These are phyloP conservation scores for Stipa capillata DNA, from an alignment of 176 grass and related monocot species.

Conservation along the genomic window DNA sequence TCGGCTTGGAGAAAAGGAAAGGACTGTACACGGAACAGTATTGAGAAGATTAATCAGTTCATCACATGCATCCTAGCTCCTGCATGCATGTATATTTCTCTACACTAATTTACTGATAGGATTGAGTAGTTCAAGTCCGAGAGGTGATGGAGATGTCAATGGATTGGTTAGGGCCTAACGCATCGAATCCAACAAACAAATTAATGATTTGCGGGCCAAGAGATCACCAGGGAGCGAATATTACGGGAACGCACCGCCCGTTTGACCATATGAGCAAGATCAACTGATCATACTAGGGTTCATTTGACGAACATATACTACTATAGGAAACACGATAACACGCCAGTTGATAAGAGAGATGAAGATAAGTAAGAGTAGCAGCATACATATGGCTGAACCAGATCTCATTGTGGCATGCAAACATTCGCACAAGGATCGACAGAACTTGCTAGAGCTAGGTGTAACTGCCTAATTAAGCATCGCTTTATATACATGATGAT, in stretches of 20 bases:
- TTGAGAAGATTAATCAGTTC: too few species aligned
- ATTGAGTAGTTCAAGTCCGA: neutral
- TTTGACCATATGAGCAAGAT: too few species aligned
- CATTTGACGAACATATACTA: too few species aligned
- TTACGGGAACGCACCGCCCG: too few species aligned
- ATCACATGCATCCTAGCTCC: too few species aligned
- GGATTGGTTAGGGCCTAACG: neutral
- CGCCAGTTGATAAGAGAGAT: neutral
- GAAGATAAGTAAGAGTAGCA: too few species aligned
- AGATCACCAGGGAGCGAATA: neutral
- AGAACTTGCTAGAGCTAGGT: neutral
- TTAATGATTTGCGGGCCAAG: neutral
- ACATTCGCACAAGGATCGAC: neutral
- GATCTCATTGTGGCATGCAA: neutral
- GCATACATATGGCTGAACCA: too few species aligned
- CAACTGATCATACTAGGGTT: too few species aligned
- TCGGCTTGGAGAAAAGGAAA: too few species aligned
- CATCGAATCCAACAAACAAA: neutral
- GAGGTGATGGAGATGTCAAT: neutral
- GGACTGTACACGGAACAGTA: too few species aligned
- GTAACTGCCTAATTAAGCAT: slow-evolving; percentile 8
- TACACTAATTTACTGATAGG: too few species aligned
- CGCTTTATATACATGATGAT: neutral
- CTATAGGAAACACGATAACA: neutral
- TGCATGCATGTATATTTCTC: too few species aligned